These are phyloP conservation scores for Penicillium taxi DNA, from an alignment of 495 filamentous ascomycete species.

Conservation along the genomic window DNA sequence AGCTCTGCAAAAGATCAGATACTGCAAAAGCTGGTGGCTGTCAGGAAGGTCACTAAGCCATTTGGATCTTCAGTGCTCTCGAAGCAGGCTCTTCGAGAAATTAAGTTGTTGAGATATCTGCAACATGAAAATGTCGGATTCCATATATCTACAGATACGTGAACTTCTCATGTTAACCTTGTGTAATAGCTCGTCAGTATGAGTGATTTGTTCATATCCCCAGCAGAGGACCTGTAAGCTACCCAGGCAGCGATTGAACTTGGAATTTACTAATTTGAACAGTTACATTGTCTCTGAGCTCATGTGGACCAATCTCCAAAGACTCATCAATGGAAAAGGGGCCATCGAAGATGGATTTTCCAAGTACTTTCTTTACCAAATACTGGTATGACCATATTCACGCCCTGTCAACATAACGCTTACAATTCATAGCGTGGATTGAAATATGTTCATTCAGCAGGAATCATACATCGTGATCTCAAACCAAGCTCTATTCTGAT, in stretches of 20 bases:
- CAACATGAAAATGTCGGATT: constrained; percentile 75
- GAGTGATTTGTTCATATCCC: constrained; percentile 95
- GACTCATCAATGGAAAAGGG: constrained; percentile 73
- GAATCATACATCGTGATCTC: constrained; percentile 84
- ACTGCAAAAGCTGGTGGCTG: constrained; percentile 66
- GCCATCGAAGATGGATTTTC: constrained; percentile 91
- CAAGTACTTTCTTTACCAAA: constrained; percentile 92
- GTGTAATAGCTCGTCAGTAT: constrained; percentile 55
- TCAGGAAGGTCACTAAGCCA: constrained; percentile 97
- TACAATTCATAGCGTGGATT: constrained; percentile 59
- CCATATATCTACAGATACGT: too few species aligned
- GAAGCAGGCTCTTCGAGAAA: constrained; percentile 81
- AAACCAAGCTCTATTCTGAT: constrained; percentile 91
- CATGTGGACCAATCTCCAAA: constrained; percentile 83
- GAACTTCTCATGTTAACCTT: neutral
- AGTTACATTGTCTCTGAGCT: constrained; percentile 93
- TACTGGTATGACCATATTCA: constrained; percentile 50
- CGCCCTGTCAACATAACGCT: constrained; percentile 14
- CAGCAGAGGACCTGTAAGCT: constrained; percentile 86
- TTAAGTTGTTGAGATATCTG: constrained; percentile 84
- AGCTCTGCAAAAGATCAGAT: constrained; percentile 14
- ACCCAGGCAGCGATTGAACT: constrained; percentile 75
- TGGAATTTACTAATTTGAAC: constrained; percentile 32
- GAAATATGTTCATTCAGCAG: constrained; percentile 92
- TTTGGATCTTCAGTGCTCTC: constrained; percentile 86